A percentile compares a stretch with the other conserved stretches of the same genome.
These are phyloP conservation scores for Rhexocercosporidium sp. DNA, from an alignment of 2,329 filamentous ascomycete species.

Conservation along the genomic window DNA sequence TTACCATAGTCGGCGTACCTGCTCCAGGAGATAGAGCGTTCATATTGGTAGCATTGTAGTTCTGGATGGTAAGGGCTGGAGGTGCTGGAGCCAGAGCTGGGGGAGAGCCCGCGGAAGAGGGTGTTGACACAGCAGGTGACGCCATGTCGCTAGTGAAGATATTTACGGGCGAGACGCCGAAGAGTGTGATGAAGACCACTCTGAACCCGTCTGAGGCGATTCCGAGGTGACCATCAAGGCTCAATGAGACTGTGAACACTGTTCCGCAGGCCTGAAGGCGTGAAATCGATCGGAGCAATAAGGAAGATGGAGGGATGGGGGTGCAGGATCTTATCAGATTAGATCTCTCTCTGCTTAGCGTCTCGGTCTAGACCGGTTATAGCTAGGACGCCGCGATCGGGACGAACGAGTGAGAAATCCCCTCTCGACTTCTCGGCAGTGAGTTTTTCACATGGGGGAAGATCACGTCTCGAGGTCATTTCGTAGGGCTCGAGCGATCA, in stretches of 20 bases:
- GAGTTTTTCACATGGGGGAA: background rate
- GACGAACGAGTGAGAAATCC: background rate
- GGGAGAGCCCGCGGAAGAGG: slow-evolving; percentile 47
- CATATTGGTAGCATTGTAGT: slow-evolving; percentile 30
- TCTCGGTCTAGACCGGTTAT: background rate
- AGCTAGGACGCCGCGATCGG: background rate
- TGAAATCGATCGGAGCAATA: background rate
- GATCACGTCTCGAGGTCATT: background rate
- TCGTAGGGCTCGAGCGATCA: too few relatives aligned
- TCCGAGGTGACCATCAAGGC: slow-evolving; percentile 17
- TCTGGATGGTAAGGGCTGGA: slow-evolving; percentile 45
- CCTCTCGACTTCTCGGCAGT: background rate
- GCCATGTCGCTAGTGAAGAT: slow-evolving; percentile 40
- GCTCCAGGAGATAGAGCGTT: slow-evolving; percentile 37
- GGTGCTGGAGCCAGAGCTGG: slow-evolving; percentile 41
- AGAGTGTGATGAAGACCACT: background rate
- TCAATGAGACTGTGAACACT: background rate
- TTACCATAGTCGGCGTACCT: slow-evolving; percentile 58
- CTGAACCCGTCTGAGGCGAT: background rate
- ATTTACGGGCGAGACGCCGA: background rate
- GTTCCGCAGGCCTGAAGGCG: background rate
- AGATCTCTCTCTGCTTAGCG: background rate
- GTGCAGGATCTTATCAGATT: slow-evolving; percentile 18
- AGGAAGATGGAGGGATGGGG: background rate
- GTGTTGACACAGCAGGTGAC: slow-evolving; percentile 46